phyloP scores from a whole-genome alignment of 805 yeast genomes.

The Wickerhamomyces bisporus region DNA sequence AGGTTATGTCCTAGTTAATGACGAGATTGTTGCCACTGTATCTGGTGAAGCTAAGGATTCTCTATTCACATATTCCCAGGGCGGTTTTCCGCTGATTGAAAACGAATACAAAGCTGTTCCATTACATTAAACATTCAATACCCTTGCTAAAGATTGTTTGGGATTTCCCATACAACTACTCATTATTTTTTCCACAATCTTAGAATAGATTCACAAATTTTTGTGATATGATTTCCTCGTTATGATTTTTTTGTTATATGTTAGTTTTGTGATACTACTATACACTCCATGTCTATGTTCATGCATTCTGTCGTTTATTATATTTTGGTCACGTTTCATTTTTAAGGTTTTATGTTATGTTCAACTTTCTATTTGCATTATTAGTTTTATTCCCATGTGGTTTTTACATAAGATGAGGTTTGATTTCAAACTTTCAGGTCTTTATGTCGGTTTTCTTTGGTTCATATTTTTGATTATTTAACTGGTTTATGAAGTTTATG shows the following conservation, averaged over 20 bases:
- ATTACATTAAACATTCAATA: too few species aligned
- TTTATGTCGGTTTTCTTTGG: background rate
- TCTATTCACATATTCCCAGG: conserved; percentile 10
- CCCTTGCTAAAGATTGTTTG: too few species aligned
- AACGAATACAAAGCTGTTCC: background rate
- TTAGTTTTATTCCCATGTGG: too few species aligned
- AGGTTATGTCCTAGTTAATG: conserved; percentile 31
- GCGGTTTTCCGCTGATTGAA: background rate
- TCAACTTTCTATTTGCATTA: background rate
- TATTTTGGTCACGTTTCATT: background rate
- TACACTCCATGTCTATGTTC: background rate
- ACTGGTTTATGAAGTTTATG: background rate
- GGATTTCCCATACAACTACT: too few species aligned
- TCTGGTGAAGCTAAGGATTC: conserved; percentile 32
- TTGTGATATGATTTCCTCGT: too few species aligned
- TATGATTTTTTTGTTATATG: too few species aligned
- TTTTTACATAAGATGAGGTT: too few species aligned
- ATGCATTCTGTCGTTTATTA: background rate
- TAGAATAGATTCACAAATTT: too few species aligned
- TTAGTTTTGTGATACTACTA: background rate
- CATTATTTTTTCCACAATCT: too few species aligned
- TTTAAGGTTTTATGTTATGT: background rate
- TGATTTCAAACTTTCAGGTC: background rate
- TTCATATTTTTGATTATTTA: too few species aligned
- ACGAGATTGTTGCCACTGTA: conserved; percentile 34